Evolutionary conservation across 2,329 filamentous ascomycete species (phyloP), one percentile per base, ranked within the genome.

Genomic region (Apiospora saccharicola): DNA sequence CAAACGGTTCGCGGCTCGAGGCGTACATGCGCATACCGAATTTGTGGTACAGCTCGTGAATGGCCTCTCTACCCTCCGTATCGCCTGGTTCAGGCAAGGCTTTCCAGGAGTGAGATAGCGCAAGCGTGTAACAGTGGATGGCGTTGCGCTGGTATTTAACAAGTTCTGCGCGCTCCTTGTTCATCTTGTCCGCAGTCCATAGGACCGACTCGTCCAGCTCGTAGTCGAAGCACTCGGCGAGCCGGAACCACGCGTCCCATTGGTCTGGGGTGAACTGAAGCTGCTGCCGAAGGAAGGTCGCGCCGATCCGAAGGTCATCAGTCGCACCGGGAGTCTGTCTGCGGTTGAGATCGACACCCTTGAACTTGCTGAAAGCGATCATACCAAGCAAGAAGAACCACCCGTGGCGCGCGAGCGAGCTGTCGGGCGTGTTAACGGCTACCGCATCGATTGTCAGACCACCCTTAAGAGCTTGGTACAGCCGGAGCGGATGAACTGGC

Each of bases 331-430:
- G 92, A 3, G 90, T 94, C 77, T 94, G 89, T 26, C 94, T 90
- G 77, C 96, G 94, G 73, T 87, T 95, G 82, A 84, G 88, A 85
- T 86, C 93, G 80, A 89, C 88, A 44, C 85, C 87, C 75, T 90
- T 90, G 80, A 97, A 98, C 78, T 95, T 97, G 61, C 93, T 94
- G 72, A 98, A 87, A 2, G 94, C 92, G 71, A 97, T 93, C 87
- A 96, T 93, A 26, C 96, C 96, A 74, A 97, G 89, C 43, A 98
- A 85, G 81, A 96, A 98, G 81, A 94, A 98, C 96, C 96, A 98
- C 67, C 95, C 94, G 76, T 94, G 93, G 34, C 90, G 90, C 0
- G 95, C 95, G 46, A 97, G 83, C 0, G 89, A 88, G 70, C 91
- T 92, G 72, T 96, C 93, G 0, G 90, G 87, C 2, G 88, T 87